phyloP scores from a whole-genome alignment of 2,329 filamentous ascomycete species.

The Scolecobasidium constrictum region DNA sequence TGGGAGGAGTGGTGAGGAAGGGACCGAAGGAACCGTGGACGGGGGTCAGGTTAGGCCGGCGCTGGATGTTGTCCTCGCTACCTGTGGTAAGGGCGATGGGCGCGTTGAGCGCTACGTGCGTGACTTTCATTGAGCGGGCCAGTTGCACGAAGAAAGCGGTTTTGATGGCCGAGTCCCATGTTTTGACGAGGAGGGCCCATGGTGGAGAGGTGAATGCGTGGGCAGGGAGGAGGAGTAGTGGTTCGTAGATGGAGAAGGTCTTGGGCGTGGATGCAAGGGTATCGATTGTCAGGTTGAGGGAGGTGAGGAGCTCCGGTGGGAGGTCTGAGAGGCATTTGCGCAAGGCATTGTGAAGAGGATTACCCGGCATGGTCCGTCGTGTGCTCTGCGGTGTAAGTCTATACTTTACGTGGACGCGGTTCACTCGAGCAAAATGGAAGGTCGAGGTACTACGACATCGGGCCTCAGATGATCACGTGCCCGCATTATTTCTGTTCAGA shows the following conservation, averaged over 20 bases:
- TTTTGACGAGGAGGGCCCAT: slow-evolving; percentile 23
- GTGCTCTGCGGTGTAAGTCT: too few relatives aligned
- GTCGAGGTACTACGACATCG: too few relatives aligned
- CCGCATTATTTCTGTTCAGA: too few relatives aligned
- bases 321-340: background rate
- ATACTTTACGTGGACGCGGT: too few relatives aligned
- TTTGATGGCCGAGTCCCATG: background rate
- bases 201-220: slow-evolving; percentile 28
- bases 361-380: background rate
- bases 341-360: slow-evolving; percentile 2
- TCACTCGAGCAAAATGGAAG: too few relatives aligned
- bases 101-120: slow-evolving; percentile 48
- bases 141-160: slow-evolving; percentile 31
- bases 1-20: slow-evolving; percentile 14
- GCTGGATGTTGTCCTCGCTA: slow-evolving; percentile 48
- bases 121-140: slow-evolving; percentile 31
- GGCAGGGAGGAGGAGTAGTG: slow-evolving; percentile 45
- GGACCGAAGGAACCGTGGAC: slow-evolving; percentile 68
- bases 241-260: slow-evolving; percentile 44
- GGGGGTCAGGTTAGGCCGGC: slow-evolving; percentile 61
- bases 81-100: slow-evolving; percentile 34
- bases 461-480: too few relatives aligned
- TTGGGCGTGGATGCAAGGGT: slow-evolving; percentile 17
- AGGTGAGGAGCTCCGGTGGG: slow-evolving; percentile 1
- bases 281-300: background rate